Evolutionary conservation across 2,329 filamentous ascomycete genomes (phyloP), one percentile per base, ranked within the genome.

Genomic region (Periconia macrospinosa): DNA sequence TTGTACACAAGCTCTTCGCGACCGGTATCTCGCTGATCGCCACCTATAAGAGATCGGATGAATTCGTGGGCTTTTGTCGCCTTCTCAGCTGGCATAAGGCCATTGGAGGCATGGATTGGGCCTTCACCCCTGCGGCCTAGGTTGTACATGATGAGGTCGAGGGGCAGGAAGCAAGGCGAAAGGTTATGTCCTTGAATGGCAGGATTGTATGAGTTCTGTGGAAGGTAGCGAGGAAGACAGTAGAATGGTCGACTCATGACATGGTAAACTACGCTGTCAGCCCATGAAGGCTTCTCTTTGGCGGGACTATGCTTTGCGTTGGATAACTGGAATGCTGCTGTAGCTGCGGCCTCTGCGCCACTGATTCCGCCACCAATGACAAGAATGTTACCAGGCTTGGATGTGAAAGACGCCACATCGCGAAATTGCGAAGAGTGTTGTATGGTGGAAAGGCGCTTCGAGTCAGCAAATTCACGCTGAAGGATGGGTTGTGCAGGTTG

Each of bases 361-460:
- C 90, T 93, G 82, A 94, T 92, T 63, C 92, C 89, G 0, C 90
- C 90, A 0, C 91, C 91, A 1, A 92, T 83, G 0, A 95, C 79
- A 1, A 91, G 78, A 15, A 94, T 85, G 64, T 86, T 90, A 17
- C 83, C 82, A 1, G 64, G 18, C 5, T 42, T 54, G 5, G 57
- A 23, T 8, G 59, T 57, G 13, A 73, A 55, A 3, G 56, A 54
- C 0, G 54, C 50, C 3, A 72, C 42, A 11, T 60, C 47, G 1
- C 68, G 62, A 45, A 73, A 71, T 6, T 59, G 30, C 1, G 69
- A 68, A 7, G 70, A 71, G 51, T 72, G 69, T 30, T 65, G 60
- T 11, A 70, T 52, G 19, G 44, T 23, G 17, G 18, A 17, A 10
- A 10, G 33, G 3, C 5, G 33, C 11, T 37, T n/a, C 33, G 33